Conservation (phyloP, 148 eudicot genomes). For the Cornus florida region DNA sequence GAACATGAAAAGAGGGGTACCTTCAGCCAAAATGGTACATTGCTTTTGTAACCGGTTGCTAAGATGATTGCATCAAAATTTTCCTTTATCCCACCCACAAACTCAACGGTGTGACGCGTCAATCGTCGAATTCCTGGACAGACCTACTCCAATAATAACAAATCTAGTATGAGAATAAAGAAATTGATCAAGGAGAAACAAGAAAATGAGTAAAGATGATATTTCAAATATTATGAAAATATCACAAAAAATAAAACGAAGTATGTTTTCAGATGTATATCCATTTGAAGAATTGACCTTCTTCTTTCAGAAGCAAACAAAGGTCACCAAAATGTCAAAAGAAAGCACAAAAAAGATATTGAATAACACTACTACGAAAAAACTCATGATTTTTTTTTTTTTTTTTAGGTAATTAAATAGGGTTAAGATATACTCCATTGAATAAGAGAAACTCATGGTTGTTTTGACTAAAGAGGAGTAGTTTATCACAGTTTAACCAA, state of each 20-base stretch:
- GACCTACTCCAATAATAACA: conserved; percentile 31
- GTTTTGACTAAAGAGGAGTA: not conserved
- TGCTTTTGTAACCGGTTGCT: conserved; percentile 91
- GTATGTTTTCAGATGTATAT: not conserved
- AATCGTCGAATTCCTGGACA: conserved; percentile 43
- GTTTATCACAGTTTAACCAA: not conserved
- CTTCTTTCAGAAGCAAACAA: too few relatives aligned
- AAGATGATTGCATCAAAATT: conserved; percentile 72
- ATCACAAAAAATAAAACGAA: too few relatives aligned
- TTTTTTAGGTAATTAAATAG: too few relatives aligned
- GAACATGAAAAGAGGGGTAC: conserved; percentile 25
- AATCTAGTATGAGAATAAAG: not conserved
- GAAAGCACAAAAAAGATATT: too few relatives aligned
- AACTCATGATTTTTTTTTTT: too few relatives aligned
- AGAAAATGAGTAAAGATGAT: too few relatives aligned
- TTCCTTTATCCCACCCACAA: conserved; percentile 57
- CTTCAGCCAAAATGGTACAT: conserved; percentile 88
- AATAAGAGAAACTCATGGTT: not conserved
- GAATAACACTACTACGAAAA: too few relatives aligned
- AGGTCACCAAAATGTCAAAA: too few relatives aligned
- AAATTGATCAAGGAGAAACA: too few relatives aligned
- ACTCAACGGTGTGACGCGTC: conserved; percentile 50
- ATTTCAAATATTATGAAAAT: too few relatives aligned
- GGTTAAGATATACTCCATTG: too few relatives aligned
- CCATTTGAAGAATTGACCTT: too few relatives aligned